Evolutionary conservation across 441 rosid species (phyloP).

Genomic region (Gossypium gossypioides): DNA sequence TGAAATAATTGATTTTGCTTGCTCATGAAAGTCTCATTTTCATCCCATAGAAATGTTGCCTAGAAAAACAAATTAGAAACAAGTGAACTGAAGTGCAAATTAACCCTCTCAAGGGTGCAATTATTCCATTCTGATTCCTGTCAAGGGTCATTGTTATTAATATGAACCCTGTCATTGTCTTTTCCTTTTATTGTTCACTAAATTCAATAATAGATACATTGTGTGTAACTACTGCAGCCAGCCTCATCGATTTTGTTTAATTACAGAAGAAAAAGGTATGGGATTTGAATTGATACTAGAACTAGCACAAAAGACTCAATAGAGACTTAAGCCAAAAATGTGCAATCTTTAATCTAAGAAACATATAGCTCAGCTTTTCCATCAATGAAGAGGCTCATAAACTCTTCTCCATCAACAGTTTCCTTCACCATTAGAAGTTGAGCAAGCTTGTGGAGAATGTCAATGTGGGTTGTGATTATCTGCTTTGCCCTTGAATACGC

Average conservation of each 20-base stretch:
- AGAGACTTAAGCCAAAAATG: neutral
- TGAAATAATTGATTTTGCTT: conserved; percentile 15
- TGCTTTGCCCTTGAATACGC: conserved; percentile 64
- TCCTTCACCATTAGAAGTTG: conserved; percentile 70
- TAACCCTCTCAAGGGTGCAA: neutral
- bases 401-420: conserved; percentile 82
- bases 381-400: conserved; percentile 78
- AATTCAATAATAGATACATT: neutral
- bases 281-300: neutral
- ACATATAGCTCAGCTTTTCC: conserved; percentile 70
- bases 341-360: conserved; percentile 4
- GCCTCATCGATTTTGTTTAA: neutral
- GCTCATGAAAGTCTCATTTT: neutral
- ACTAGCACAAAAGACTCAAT: neutral
- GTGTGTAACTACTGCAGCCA: neutral
- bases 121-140: neutral
- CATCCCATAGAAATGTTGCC: neutral
- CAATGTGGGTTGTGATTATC: conserved; percentile 64
- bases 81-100: neutral
- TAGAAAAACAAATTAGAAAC: neutral
- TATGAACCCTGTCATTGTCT: neutral
- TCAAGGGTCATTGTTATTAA: neutral
- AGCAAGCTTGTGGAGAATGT: conserved; percentile 80
- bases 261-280: neutral
- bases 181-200: neutral